A percentile compares a stretch with the other conserved stretches of the same genome.
Conservation (phyloP, 1,139 yeast genomes). For the Debaryomyces udenii region DNA sequence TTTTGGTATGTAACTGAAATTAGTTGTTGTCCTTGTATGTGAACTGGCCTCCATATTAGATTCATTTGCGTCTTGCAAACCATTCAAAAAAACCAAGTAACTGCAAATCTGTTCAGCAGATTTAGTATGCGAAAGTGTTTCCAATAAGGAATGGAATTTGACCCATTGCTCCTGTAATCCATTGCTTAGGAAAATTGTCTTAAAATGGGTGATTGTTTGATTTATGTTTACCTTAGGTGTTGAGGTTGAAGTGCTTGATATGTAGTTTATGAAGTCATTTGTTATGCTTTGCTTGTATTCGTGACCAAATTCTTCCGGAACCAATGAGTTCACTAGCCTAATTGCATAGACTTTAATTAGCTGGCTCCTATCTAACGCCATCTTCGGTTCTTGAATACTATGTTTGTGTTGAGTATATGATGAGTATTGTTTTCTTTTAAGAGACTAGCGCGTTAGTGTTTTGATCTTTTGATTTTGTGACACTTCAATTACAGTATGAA, state of each 20-base stretch:
- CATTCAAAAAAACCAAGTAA: constrained; percentile 39
- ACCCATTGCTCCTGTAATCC: constrained; percentile 35
- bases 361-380: constrained; percentile 38
- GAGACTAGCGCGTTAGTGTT: constrained; percentile 7
- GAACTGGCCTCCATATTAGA: neutral
- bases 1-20: neutral
- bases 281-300: constrained; percentile 41
- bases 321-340: constrained; percentile 41
- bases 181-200: constrained; percentile 29
- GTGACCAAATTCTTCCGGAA: constrained; percentile 44
- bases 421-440: constrained; percentile 6
- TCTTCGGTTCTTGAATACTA: constrained; percentile 9
- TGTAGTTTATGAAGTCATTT: constrained; percentile 27
- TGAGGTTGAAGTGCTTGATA: constrained; percentile 14
- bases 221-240: constrained; percentile 13
- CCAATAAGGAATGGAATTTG: constrained; percentile 34
- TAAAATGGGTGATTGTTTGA: constrained; percentile 27
- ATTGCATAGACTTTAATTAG: constrained; percentile 38
- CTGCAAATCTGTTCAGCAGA: constrained; percentile 38
- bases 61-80: constrained; percentile 17
- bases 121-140: constrained; percentile 31
- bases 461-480: constrained; percentile 5
- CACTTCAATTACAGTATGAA: neutral
- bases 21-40: neutral
- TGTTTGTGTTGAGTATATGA: neutral